Evolutionary conservation across 257 asterid species (phyloP), one percentile per base, ranked within the genome.

Genomic region (Thymus mandschuricus): DNA sequence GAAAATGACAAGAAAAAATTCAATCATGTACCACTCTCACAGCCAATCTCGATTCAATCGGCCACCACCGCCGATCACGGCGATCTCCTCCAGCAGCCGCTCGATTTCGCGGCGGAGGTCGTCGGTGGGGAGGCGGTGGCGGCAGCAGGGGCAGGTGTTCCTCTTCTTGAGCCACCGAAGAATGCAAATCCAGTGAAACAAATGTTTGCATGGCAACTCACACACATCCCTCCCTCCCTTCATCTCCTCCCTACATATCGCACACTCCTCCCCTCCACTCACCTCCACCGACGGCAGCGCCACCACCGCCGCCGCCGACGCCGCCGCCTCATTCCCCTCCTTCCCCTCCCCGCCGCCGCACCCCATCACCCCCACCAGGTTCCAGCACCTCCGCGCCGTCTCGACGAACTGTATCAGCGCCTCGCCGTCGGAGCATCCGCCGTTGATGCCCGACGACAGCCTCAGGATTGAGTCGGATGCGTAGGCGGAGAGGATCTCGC

Each of bases 81-180:
- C 82, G 12, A 93, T 69, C 44, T 84, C 82, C 76, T 81, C 86
- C 91, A 92, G 62, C 81, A 91, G 50, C 85, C 96, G 87, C 60
- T 82, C 82, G 72, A 89, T 87, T 87, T 94, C 98, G 4, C 83
- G 85, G 71, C 79, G 83, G 73, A 91, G 83, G 30, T 91, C 89
- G 71, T 85, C 89, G 3, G 95, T 83, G 8, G 98, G 98, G 15
- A 93, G 92, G 75, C 83, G 82, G 75, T 40, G 74, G 69, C 98
- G 89, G 86, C 98, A 93, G 38, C 96, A 93, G 4, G 98, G 98
- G 67, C 98, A 93, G 41, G 98, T 87, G 13, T 79, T 81, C 41
- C 81, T 86, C 79, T 84, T 86, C 86, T 60, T 79, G 49, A 93
- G 75, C 98, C 98, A 93, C 60, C 87, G 82, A 70, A 93, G 49